Conservation (phyloP, 768 basidiomycete genomes). For the Russula foetens region DNA sequence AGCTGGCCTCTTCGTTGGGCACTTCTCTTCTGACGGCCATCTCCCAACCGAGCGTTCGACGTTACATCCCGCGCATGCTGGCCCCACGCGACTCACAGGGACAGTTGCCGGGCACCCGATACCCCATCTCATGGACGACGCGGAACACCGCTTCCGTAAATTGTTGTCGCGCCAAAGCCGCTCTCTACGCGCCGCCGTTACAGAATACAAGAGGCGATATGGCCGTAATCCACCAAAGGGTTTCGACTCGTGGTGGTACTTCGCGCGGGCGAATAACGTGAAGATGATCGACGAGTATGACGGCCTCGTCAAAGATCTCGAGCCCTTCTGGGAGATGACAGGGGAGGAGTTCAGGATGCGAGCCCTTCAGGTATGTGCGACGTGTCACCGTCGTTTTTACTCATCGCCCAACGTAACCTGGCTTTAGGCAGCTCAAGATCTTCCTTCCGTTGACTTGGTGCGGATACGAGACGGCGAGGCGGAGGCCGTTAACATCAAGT, state of each 20-base stretch:
- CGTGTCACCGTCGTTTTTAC: background rate
- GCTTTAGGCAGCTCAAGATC: constrained; percentile 48
- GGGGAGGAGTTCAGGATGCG: constrained; percentile 66
- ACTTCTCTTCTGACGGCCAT: constrained; percentile 19
- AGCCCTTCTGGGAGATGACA: constrained; percentile 73
- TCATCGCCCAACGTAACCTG: background rate
- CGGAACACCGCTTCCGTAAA: constrained; percentile 60
- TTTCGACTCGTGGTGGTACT: constrained; percentile 87
- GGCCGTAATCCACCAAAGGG: constrained; percentile 75
- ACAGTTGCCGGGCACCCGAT: constrained; percentile 64
- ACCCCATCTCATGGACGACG: constrained; percentile 72
- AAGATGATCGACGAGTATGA: constrained; percentile 90
- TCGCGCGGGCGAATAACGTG: constrained; percentile 62
- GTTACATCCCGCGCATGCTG: constrained; percentile 23
- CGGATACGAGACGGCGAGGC: constrained; percentile 60
- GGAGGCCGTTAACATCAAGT: constrained; percentile 47
- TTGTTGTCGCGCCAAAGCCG: constrained; percentile 71
- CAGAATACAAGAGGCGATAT: constrained; percentile 77
- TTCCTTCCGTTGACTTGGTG: constrained; percentile 86
- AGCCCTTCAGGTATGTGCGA: constrained; percentile 42
- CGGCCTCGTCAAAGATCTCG: constrained; percentile 65
- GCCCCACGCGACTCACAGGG: constrained; percentile 14
- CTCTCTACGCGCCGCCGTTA: constrained; percentile 68
- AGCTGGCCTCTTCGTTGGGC: constrained; percentile 29
- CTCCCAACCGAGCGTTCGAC: constrained; percentile 24